These are phyloP conservation scores for Bipolaris zeicola DNA, from an alignment of 2,329 filamentous ascomycete genomes.

Conservation along the genomic window DNA sequence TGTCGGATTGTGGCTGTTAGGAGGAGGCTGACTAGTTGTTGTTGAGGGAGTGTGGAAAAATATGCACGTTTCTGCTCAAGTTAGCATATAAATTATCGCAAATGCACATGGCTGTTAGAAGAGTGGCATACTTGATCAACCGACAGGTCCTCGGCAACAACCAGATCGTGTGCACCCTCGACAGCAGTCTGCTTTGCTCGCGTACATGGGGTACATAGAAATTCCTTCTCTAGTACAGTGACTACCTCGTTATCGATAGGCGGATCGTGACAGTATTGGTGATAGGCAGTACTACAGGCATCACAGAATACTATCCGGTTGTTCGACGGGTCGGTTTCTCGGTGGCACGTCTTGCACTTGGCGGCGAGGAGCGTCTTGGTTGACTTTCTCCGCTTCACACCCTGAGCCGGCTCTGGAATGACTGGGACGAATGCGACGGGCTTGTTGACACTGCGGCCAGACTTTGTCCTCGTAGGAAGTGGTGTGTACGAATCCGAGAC, in stretches of 20 bases:
- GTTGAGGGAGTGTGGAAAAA: conserved; percentile 64
- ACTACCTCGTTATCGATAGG: conserved; percentile 73
- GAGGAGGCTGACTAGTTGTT: conserved; percentile 68
- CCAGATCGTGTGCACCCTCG: conserved; percentile 46
- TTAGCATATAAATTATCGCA: neutral
- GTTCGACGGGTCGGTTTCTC: conserved; percentile 71
- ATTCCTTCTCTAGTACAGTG: conserved; percentile 68
- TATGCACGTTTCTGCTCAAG: conserved; percentile 64
- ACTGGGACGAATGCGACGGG: conserved; percentile 67
- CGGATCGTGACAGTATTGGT: conserved; percentile 81
- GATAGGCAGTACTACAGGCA: conserved; percentile 78
- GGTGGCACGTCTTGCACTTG: conserved; percentile 73
- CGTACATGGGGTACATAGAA: conserved; percentile 71
- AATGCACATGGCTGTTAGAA: neutral
- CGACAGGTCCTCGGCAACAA: conserved; percentile 48
- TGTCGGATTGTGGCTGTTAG: conserved; percentile 65
- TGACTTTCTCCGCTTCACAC: conserved; percentile 63
- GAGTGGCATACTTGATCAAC: conserved; percentile 49
- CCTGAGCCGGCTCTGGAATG: conserved; percentile 54
- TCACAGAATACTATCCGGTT: conserved; percentile 89
- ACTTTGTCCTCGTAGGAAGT: conserved; percentile 72
- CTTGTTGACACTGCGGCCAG: conserved; percentile 73
- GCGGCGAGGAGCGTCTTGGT: conserved; percentile 57
- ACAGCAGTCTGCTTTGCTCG: conserved; percentile 39
- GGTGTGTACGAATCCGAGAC: conserved; percentile 57